Conservation (phyloP, 352 stramenopile genomes). For the Phytophthora boehmeriae region DNA sequence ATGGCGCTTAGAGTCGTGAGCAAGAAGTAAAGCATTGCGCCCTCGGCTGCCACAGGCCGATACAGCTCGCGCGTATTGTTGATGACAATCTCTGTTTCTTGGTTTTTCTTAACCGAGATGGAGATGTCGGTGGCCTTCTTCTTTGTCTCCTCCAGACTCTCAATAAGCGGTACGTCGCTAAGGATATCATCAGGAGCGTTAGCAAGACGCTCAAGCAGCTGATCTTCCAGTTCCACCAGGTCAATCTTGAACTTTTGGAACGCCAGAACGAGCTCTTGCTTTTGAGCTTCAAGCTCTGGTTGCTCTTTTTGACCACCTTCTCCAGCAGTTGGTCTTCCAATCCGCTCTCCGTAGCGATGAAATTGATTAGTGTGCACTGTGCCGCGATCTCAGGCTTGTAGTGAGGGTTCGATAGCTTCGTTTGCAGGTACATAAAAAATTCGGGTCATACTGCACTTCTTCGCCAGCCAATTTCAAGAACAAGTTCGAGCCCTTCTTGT, state of each 20-base stretch:
- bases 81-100: slow-evolving; percentile 95
- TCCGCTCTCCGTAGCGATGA: slow-evolving; percentile 96
- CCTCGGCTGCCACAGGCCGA: slow-evolving; percentile 92
- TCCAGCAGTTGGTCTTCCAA: slow-evolving; percentile 96
- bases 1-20: slow-evolving; percentile 95
- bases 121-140: slow-evolving; percentile 96
- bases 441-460: slow-evolving; percentile 96
- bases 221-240: slow-evolving; percentile 96
- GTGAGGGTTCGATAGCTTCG: slow-evolving; percentile 97
- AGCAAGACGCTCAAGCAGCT: slow-evolving; percentile 94
- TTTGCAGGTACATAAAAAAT: slow-evolving; percentile 98
- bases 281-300: slow-evolving; percentile 94
- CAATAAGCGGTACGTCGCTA: slow-evolving; percentile 95
- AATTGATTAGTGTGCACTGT: slow-evolving; percentile 98
- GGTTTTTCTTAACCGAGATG: slow-evolving; percentile 94
- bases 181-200: slow-evolving; percentile 97
- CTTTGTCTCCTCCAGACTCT: slow-evolving; percentile 97
- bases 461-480: slow-evolving; percentile 95
- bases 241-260: slow-evolving; percentile 98
- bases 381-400: slow-evolving; percentile 98
- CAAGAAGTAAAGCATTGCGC: slow-evolving; percentile 98
- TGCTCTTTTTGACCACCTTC: slow-evolving; percentile 97
- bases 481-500: slow-evolving; percentile 95
- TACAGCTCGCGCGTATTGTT: slow-evolving; percentile 95
- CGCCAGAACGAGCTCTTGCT: slow-evolving; percentile 91